Percentiles rank a stretch among this genome's conserved stretches.
Evolutionary conservation across 306 rosid species (phyloP).

Genomic region (Morella rubra): DNA sequence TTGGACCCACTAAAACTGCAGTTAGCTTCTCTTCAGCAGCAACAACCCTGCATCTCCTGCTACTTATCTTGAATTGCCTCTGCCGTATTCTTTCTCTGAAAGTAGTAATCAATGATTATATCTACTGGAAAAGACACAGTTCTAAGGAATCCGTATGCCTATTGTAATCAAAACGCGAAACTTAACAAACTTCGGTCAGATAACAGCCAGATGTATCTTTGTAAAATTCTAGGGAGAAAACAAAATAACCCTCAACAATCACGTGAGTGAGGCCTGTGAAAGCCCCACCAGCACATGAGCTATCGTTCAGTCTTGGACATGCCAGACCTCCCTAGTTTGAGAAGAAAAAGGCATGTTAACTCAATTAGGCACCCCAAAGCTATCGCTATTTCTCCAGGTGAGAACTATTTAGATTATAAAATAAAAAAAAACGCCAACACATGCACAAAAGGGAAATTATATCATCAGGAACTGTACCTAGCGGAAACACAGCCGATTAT

Average conservation of each 20-base stretch:
- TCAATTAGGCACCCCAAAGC: slow-evolving; percentile 10
- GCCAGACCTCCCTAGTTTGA: slow-evolving; percentile 47
- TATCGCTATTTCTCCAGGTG: neutral
- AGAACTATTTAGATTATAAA: neutral
- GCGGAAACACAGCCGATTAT: too few species aligned
- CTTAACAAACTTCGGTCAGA: slow-evolving; percentile 92
- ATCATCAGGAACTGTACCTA: neutral
- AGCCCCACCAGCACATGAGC: slow-evolving; percentile 96
- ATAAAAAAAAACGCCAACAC: neutral
- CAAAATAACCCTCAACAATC: slow-evolving; percentile 81
- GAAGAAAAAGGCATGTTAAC: slow-evolving; percentile 7
- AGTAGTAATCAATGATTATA: slow-evolving; percentile 15
- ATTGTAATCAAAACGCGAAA: slow-evolving; percentile 1
- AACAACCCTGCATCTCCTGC: slow-evolving; percentile 59
- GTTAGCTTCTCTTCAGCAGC: slow-evolving; percentile 77
- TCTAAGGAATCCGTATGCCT: too few species aligned
- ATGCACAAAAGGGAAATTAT: neutral
- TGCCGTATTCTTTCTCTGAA: slow-evolving; percentile 97
- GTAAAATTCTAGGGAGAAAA: slow-evolving; percentile 71
- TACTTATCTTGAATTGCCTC: slow-evolving; percentile 97
- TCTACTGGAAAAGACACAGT: slow-evolving; percentile 5
- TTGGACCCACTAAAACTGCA: slow-evolving; percentile 73
- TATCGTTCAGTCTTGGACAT: slow-evolving; percentile 65
- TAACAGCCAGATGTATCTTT: slow-evolving; percentile 65
- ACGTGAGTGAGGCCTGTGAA: slow-evolving; percentile 90